Evolutionary conservation across 495 filamentous ascomycete species (phyloP).

Genomic region (Lentithecium fluviatile): DNA sequence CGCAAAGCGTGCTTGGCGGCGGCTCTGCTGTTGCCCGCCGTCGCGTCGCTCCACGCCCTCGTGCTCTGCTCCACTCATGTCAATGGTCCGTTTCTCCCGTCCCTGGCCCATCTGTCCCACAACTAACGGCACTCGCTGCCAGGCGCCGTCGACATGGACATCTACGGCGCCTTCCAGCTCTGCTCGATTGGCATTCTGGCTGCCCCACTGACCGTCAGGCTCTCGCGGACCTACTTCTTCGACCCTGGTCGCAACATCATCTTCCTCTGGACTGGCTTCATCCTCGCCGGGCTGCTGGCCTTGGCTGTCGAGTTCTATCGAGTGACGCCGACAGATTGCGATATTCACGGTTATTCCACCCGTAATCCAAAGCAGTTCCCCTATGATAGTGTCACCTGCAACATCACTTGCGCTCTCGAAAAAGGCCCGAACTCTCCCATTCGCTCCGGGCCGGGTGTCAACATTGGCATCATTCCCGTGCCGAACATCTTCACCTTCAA

Average conservation of each 20-base stretch:
- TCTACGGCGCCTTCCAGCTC: conserved; percentile 62
- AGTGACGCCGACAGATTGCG: conserved; percentile 43
- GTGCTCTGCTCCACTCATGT: conserved; percentile 55
- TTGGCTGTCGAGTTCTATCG: conserved; percentile 62
- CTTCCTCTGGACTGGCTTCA: conserved; percentile 58
- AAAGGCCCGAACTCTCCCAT: conserved; percentile 52
- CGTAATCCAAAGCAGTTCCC: conserved; percentile 41
- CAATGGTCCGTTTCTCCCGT: conserved; percentile 45
- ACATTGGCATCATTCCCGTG: conserved; percentile 55
- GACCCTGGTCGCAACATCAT: conserved; percentile 60
- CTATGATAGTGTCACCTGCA: conserved; percentile 43
- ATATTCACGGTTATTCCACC: conserved; percentile 42
- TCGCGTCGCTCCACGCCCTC: conserved; percentile 60
- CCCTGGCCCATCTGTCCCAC: background rate
- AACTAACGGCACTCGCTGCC: conserved; percentile 15
- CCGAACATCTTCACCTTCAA: conserved; percentile 53
- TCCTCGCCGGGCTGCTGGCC: conserved; percentile 57
- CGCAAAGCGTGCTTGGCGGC: conserved; percentile 59
- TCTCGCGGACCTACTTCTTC: conserved; percentile 60
- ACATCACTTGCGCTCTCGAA: conserved; percentile 45
- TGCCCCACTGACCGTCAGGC: conserved; percentile 55
- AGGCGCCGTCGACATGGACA: conserved; percentile 64
- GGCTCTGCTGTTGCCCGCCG: conserved; percentile 60
- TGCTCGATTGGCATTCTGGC: conserved; percentile 62
- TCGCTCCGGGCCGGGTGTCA: conserved; percentile 49